phyloP scores from a whole-genome alignment of 805 yeast genomes.

The Kazachstania viticola region DNA sequence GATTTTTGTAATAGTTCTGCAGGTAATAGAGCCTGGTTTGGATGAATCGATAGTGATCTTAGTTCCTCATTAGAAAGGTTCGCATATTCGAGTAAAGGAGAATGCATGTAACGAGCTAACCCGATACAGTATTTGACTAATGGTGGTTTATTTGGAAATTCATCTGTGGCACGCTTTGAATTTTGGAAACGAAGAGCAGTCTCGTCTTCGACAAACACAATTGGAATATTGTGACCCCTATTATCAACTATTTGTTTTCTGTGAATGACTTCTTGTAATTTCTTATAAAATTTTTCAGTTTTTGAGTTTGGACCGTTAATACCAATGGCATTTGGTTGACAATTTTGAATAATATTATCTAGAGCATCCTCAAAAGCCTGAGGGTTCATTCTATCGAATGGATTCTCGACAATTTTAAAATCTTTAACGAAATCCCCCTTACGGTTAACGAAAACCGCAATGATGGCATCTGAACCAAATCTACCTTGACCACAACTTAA shows the following conservation, averaged over 20 bases:
- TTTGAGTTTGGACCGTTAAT: slow-evolving; percentile 78
- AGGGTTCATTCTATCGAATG: slow-evolving; percentile 37
- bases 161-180: slow-evolving; percentile 61
- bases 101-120: slow-evolving; percentile 82
- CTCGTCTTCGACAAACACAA: slow-evolving; percentile 84
- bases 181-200: slow-evolving; percentile 82
- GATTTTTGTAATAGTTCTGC: slow-evolving; percentile 53
- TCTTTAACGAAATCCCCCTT: slow-evolving; percentile 69
- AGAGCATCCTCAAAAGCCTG: slow-evolving; percentile 57
- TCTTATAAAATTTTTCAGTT: slow-evolving; percentile 49
- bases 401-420: slow-evolving; percentile 66
- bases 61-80: slow-evolving; percentile 62
- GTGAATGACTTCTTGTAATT: slow-evolving; percentile 44
- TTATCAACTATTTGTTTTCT: slow-evolving; percentile 43
- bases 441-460: slow-evolving; percentile 70
- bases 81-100: slow-evolving; percentile 85
- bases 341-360: slow-evolving; percentile 43
- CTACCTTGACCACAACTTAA: slow-evolving; percentile 82
- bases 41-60: slow-evolving; percentile 53
- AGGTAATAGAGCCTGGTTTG: slow-evolving; percentile 61
- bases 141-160: slow-evolving; percentile 75
- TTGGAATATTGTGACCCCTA: slow-evolving; percentile 47
- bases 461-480: slow-evolving; percentile 68
- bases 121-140: slow-evolving; percentile 78
- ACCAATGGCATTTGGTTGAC: slow-evolving; percentile 82